Evolutionary conservation across 352 stramenopile genomes (phyloP), one percentile per base, ranked within the genome.

Genomic region (Phytophthora brassicae): DNA sequence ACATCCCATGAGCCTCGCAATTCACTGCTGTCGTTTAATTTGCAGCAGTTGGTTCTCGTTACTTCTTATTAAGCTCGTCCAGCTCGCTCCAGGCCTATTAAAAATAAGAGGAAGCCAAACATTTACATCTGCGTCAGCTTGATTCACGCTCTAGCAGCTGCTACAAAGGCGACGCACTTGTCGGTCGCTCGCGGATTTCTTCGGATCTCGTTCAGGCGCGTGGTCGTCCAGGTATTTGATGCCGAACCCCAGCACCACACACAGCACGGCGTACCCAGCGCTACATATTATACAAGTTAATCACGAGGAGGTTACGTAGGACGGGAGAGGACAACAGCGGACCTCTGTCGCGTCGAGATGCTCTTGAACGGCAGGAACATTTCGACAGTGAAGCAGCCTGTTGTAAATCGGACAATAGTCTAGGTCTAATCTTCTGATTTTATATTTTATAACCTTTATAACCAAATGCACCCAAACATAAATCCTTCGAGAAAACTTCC

Each of bases 161-260:
- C 6, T 26, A n/a, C n/a, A n/a, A n/a, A n/a, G n/a, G n/a, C n/a
- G 28, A 71, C 68, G 52, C 51, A 90, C 81, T 67, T 87, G 56
- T 45, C 42, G 55, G 50, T 88, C 80, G 28, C 72, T 56, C 20
- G 66, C 66, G 17, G 62, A 55, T 23, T 70, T 69, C 39, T 66
- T 64, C 39, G 68, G 57, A 46, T 85, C 68, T 16, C 36, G 47
- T 42, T 78, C 68, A 5, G 78, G 79, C 64, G 72, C 84, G 53
- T 85, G 75, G 35, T 81, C 70, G 56, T 92, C 80, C 64, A 92
- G 63, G 58, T 80, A 90, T 60, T 88, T 85, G 68, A 90, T 90
- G 14, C 78, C 78, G 20, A 64, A 64, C 12, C 83, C 81, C 42
- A 92, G 55, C 35, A 55, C 78, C 8, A 90, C 59, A 48, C 83